Conservation (phyloP, 805 yeast genomes). For the Metschnikowia lochheadii region DNA sequence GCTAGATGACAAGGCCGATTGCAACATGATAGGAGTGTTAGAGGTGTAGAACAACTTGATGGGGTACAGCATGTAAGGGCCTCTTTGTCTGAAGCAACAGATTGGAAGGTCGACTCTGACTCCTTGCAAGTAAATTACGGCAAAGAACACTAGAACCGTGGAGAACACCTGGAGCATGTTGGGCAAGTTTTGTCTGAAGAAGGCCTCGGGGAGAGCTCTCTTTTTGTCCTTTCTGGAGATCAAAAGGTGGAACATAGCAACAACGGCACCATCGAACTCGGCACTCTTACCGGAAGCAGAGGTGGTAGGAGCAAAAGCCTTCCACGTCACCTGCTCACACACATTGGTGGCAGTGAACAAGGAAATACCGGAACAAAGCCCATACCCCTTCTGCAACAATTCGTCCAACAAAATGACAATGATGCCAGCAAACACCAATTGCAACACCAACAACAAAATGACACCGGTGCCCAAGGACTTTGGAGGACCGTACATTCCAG, state of each 20-base stretch:
- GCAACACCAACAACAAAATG: conserved; percentile 80
- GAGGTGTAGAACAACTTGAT: conserved; percentile 95
- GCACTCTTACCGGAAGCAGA: conserved; percentile 89
- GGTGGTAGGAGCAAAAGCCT: conserved; percentile 96
- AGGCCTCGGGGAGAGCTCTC: conserved; percentile 89
- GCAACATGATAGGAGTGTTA: conserved; percentile 97
- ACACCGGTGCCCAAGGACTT: conserved; percentile 86
- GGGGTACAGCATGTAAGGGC: conserved; percentile 89
- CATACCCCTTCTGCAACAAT: conserved; percentile 95
- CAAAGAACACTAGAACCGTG: conserved; percentile 75
- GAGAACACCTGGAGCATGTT: conserved; percentile 90
- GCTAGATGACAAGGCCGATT: conserved; percentile 89
- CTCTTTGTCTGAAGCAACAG: conserved; percentile 90
- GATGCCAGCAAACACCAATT: conserved; percentile 91
- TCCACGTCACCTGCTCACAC: conserved; percentile 96
- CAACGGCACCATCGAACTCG: conserved; percentile 95
- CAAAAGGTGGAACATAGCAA: conserved; percentile 85
- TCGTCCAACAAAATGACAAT: conserved; percentile 91
- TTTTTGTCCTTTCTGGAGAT: conserved; percentile 85
- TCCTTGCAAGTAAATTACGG: conserved; percentile 91
- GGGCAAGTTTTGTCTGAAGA: conserved; percentile 89
- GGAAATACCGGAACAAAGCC: conserved; percentile 94
- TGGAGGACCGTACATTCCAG: conserved; percentile 97
- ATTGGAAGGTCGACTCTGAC: conserved; percentile 94
- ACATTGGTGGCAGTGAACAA: conserved; percentile 95